Base-by-base conservation (phyloP, 1,284 basidiomycete species). In the Ceratobasidium sp. region DNA sequence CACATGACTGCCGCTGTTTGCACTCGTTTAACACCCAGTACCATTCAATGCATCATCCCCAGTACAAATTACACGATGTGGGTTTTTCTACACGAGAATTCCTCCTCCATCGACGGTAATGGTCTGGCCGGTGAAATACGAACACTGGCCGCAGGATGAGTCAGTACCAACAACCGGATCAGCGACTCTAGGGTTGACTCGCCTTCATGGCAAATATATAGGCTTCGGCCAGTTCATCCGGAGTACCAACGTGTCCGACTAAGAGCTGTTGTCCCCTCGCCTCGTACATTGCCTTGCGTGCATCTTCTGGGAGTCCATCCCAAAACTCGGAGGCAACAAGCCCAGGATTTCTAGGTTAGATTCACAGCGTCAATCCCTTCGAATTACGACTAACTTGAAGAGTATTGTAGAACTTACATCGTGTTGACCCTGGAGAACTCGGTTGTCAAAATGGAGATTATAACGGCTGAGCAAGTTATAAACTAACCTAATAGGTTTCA, bases 151-250 rank as follows among this genome's bases (percentile, higher is more conserved):
- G 14, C 5, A 30, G 7, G 27, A 27, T 1, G 23, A 10, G 33
- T 38, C 12, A 48, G 41, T 20, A 35, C 7, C 12, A 52, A 35
- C 46, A 27, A 38, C 41, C 57, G n/a, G 16, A 41, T 20, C 23
- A 30, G 6, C 5, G 20, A 8, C 30, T 38, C 30, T 20, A 8
- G 35, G 10, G 48, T 7, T 38, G 20, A 69, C 69, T 59, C 59
- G n/a, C 68, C 68, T 70, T 70, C 68, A 70, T 70, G 7, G 68
- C 46, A 55, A 70, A 70, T n/a, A 70, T 55, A 38, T 70, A 70
- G 14, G 68, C 68, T 20, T 70, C 68, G 46, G 68, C 68, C 8
- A 70, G 14, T 23, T 70, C 68, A 10, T 70, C 68, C 14, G 68
- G 68, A 35, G 52, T 70, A 10, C 52, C 68, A 5, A n/a, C 41